Evolutionary conservation across 225 moss, liverwort and hornwort genomes (phyloP).

Genomic region (Ulota crispa): DNA sequence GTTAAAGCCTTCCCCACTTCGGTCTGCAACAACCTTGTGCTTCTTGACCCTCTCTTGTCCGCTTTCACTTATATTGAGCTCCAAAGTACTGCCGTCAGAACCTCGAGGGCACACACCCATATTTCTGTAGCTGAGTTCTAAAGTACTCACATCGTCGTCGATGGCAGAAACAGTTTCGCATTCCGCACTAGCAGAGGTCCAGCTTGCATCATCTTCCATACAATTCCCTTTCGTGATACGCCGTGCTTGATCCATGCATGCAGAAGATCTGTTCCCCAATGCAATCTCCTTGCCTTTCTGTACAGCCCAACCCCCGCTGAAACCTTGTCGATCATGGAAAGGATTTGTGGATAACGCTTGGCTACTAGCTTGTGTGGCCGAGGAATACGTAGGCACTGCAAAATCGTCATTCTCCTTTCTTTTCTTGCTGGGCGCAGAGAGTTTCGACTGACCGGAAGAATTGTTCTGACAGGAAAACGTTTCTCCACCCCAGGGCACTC

Average conservation of each 20-base stretch:
- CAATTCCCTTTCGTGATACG: conserved; percentile 28
- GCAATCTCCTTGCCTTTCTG: conserved; percentile 26
- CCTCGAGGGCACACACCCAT: conserved; percentile 18
- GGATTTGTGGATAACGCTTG: conserved; percentile 16
- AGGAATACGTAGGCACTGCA: conserved; percentile 57
- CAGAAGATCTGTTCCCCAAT: conserved; percentile 17
- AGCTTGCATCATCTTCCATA: conserved; percentile 44
- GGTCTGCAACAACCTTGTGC: not conserved
- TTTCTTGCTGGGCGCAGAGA: conserved; percentile 42
- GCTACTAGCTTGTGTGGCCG: conserved; percentile 44
- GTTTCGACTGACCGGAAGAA: conserved; percentile 41
- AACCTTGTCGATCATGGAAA: conserved; percentile 26
- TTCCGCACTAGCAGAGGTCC: conserved; percentile 45
- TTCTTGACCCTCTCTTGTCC: conserved; percentile 29
- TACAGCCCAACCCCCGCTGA: conserved; percentile 7
- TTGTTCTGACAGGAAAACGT: conserved; percentile 14
- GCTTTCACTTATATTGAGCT: not conserved
- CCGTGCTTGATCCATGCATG: conserved; percentile 18
- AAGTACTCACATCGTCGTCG: conserved; percentile 29
- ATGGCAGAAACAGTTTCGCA: conserved; percentile 40
- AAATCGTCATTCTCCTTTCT: conserved; percentile 62
- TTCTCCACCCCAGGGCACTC: conserved; percentile 34
- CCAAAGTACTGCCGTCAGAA: conserved; percentile 3
- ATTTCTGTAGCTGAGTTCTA: conserved; percentile 15
- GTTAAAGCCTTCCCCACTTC: not conserved